A percentile compares a stretch with the other conserved stretches of the same genome.
These are phyloP conservation scores for Claviceps maximensis DNA, from an alignment of 2,329 filamentous ascomycete species.

Conservation along the genomic window DNA sequence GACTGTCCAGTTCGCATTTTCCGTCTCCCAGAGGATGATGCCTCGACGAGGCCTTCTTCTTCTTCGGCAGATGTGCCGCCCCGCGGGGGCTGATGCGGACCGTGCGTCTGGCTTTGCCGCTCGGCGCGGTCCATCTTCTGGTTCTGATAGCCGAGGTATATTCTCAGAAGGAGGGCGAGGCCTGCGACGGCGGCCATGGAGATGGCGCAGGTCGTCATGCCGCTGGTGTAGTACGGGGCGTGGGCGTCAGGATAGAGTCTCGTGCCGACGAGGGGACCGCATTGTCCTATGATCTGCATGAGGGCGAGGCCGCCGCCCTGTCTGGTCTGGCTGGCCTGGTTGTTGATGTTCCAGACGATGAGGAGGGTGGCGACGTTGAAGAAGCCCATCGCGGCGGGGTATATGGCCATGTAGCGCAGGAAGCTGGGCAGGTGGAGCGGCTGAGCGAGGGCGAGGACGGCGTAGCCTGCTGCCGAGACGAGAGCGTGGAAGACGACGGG, in stretches of 20 bases:
- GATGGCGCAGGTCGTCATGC: slow-evolving; percentile 48
- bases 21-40: slow-evolving; percentile 9
- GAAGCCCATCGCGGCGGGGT: slow-evolving; percentile 67
- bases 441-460: slow-evolving; percentile 47
- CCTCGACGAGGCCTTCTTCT: slow-evolving; percentile 23
- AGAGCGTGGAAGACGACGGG: slow-evolving; percentile 59
- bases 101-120: neutral
- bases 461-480: slow-evolving; percentile 48
- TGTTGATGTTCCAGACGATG: slow-evolving; percentile 82
- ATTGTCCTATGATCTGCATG: slow-evolving; percentile 70
- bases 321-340: slow-evolving; percentile 55
- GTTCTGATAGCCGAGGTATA: slow-evolving; percentile 41
- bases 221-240: slow-evolving; percentile 46
- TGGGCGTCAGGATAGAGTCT: slow-evolving; percentile 49
- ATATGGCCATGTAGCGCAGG: slow-evolving; percentile 60
- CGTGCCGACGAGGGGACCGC: slow-evolving; percentile 59
- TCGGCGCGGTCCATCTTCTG: slow-evolving; percentile 24
- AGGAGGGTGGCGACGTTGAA: slow-evolving; percentile 75
- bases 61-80: slow-evolving; percentile 23
- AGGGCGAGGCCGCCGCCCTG: slow-evolving; percentile 69
- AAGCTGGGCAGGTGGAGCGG: slow-evolving; percentile 28
- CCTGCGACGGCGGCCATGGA: slow-evolving; percentile 50
- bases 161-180: slow-evolving; percentile 39
- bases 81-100: neutral
- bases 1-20: slow-evolving; percentile 12